Evolutionary conservation across 768 basidiomycete genomes (phyloP), one percentile per base, ranked within the genome.

Genomic region (Trametes gibbosa): DNA sequence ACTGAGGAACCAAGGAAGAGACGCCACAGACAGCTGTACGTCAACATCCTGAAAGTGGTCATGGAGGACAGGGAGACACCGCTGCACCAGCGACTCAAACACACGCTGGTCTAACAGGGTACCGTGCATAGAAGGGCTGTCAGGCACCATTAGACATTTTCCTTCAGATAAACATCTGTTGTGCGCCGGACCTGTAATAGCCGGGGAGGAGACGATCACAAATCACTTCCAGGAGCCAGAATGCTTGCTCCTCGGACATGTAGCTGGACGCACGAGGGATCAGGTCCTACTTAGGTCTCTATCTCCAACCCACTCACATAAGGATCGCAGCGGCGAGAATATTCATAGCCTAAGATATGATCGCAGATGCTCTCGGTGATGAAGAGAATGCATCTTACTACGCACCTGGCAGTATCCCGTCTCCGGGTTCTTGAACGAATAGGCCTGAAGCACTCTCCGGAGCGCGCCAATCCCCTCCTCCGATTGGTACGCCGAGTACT

Each of bases 201-300:
- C 96, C 96, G 3, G 97, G 97, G 25, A 99, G 77, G 25, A 98
- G 83, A 14, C 96, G 85, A 67, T 95, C 93, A 65, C 97, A 98
- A 6, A 99, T 79, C 1, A 98, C 92, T 68, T 95, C 92, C 6
- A 99, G 80, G 6, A 98, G 78, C 95, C 95, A 98, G 72, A 99
- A 99, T 12, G 95, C 88, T 72, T 98, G 96, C 66, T 98, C 97
- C 73, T 99, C 97, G 2, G 94, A 96, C 93, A 97, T 94, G 72
- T 98, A 99, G 62, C 95, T 98, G n/a, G 7, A 32, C 34, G 6
- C 39, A 14, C n/a, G 39, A 63, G 23, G 63, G 53, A 48, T 50
- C n/a, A 27, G 50, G 7, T 34, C 23, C 32, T 46, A 32, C 32
- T 50, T 17, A 27, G 43, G 25, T 17, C 29, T 39, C 13, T 39